These are phyloP conservation scores for Alternaria angustiovoidea DNA, from an alignment of 2,329 filamentous ascomycete species.

Conservation along the genomic window DNA sequence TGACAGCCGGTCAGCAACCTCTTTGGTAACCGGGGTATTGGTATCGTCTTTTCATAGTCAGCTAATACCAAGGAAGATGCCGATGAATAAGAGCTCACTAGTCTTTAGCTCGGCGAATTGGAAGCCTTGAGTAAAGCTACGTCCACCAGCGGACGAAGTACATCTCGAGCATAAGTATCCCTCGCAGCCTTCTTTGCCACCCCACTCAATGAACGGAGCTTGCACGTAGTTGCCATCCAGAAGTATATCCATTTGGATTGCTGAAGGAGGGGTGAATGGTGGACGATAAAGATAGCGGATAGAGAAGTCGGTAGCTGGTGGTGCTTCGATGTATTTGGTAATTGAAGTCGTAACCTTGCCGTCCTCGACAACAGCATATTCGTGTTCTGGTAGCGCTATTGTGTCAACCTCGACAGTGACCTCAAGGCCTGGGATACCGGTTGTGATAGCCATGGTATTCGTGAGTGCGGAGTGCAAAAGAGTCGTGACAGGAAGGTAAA, in stretches of 20 bases:
- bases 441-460: conserved; percentile 7
- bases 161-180: conserved; percentile 6
- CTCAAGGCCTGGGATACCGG: conserved; percentile 2
- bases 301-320: neutral
- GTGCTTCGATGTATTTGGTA: neutral
- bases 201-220: conserved; percentile 3
- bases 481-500: neutral
- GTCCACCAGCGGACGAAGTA: neutral
- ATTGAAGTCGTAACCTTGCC: neutral
- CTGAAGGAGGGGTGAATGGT: neutral
- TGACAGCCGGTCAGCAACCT: neutral
- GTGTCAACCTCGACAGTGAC: conserved; percentile 1
- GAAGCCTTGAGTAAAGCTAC: neutral
- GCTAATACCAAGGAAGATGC: neutral
- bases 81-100: neutral
- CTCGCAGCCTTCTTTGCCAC: conserved; percentile 4
- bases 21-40: neutral
- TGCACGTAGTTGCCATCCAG: conserved; percentile 10
- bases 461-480: neutral
- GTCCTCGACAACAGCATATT: neutral
- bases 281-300: neutral
- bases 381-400: conserved; percentile 3
- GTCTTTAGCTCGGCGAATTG: neutral
- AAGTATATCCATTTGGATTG: neutral
- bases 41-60: neutral